Base-by-base conservation (phyloP, 805 yeast species). In the Clavispora carvajalis region DNA sequence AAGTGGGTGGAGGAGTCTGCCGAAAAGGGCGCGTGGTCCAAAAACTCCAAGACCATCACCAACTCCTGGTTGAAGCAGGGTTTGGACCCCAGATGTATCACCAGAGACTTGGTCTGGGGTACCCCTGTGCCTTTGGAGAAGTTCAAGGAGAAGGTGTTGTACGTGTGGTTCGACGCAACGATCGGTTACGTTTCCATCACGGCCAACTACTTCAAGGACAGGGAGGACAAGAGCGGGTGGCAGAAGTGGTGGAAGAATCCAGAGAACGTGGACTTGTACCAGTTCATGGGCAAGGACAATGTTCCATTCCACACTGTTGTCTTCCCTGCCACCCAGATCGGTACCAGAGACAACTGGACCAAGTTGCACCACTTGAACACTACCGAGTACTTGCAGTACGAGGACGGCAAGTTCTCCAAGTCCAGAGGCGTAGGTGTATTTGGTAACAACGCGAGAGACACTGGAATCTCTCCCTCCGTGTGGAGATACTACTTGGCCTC, bases 221-320 rank as follows among this genome's bases (percentile, higher is more conserved):
- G 88, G 13, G 63, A 74, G 33, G 68, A 69, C 34, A 48, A 45
- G 5, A 59, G 58, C 5, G 76, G 74, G 39, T 91, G 98, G 98
- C 68, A 75, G 55, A 60, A 78, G 53, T 91, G 99, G 99, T 93
- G 99, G 99, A 79, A 78, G 54, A 73, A 85, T 58, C 95, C 96
- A n/a, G 88, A 89, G 39, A 62, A 89, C 47, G 96, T 93, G 48
- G 67, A 85, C 50, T 71, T 93, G 51, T 88, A 86, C 63, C 99
- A 93, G 71, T 93, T 93, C 64, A 93, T 93, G 99, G 99, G 99
- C 66, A 93, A 93, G 64, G 99, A 93, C 66, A 93, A 93, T 59
- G 97, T 90, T 55, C 97, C 98, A 23, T 93, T 93, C 87, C 99
- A 93, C 62, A 85, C 96, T 1, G 99, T 93, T 41, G 95, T 93